phyloP scores from a whole-genome alignment of 2,329 filamentous ascomycete genomes.

The Aspergillus brunneoviolaceus region DNA sequence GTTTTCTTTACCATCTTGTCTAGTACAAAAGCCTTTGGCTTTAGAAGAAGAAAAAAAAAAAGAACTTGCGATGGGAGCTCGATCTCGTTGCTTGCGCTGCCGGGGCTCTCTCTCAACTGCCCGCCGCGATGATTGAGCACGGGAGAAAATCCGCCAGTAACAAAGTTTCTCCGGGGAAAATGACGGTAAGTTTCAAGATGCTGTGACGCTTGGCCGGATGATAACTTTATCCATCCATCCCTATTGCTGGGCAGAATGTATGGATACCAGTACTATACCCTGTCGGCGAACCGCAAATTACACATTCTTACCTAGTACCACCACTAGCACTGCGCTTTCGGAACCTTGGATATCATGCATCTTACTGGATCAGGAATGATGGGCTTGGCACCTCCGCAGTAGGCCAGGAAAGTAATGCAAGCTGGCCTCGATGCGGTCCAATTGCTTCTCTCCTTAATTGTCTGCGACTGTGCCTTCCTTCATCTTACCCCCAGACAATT shows the following conservation, averaged over 20 bases:
- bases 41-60: conserved; percentile 5
- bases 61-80: neutral
- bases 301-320: neutral
- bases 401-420: conserved; percentile 28
- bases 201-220: neutral
- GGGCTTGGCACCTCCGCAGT: conserved; percentile 24
- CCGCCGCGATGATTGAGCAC: conserved; percentile 18
- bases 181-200: conserved; percentile 9
- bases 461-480: conserved; percentile 16
- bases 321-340: no score
- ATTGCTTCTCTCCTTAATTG: conserved; percentile 5
- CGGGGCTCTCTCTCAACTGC: conserved; percentile 3
- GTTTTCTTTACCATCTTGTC: conserved; percentile 33
- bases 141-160: conserved; percentile 36
- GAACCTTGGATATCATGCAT: neutral
- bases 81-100: conserved; percentile 12
- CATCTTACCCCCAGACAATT: conserved; percentile 12
- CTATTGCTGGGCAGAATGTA: neutral
- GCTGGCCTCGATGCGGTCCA: conserved; percentile 31
- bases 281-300: conserved; percentile 12
- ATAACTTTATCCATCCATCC: neutral
- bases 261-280: neutral
- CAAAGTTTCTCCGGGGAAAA: conserved; percentile 33
- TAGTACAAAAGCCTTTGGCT: conserved; percentile 2
- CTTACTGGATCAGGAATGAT: conserved; percentile 10